Conservation (phyloP, 225 moss, liverwort and hornwort genomes). For the Thuidium tamariscinum region DNA sequence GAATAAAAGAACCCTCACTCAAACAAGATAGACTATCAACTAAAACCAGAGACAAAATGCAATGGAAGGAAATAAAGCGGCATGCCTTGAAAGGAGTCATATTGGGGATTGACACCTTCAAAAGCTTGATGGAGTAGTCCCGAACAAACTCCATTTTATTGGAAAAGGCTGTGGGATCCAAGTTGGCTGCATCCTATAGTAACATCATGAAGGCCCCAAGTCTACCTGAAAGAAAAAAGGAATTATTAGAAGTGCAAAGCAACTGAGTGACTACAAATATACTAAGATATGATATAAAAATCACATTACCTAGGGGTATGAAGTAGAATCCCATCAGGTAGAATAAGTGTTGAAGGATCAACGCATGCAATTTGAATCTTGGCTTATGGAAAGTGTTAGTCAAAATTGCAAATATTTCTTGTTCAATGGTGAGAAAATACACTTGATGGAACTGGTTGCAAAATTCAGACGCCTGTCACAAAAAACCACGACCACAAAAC, state of each 20-base stretch:
- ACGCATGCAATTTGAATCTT: too few species aligned
- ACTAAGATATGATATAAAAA: neutral
- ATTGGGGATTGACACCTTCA: too few species aligned
- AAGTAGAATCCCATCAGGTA: constrained; percentile 33
- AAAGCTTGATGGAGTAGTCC: too few species aligned
- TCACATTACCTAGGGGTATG: too few species aligned
- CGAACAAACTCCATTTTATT: too few species aligned
- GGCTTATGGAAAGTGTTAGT: constrained; percentile 97
- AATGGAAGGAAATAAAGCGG: neutral
- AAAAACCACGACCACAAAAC: neutral
- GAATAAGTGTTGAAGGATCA: constrained; percentile 82
- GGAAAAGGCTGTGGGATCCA: constrained; percentile 52
- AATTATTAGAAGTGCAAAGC: neutral
- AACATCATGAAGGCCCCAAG: constrained; percentile 72
- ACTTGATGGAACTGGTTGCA: constrained; percentile 95
- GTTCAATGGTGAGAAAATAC: constrained; percentile 82
- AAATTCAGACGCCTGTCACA: constrained; percentile 67
- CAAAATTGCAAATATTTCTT: constrained; percentile 91
- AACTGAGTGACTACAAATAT: neutral
- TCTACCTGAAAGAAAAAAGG: constrained; percentile 40
- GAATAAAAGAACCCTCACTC: neutral
- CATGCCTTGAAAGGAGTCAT: too few species aligned
- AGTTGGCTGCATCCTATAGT: constrained; percentile 62
- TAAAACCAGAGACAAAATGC: neutral
- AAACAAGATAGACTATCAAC: neutral